These are phyloP conservation scores for Diaporthe caulivora DNA, from an alignment of 2,329 filamentous ascomycete species.

Conservation along the genomic window DNA sequence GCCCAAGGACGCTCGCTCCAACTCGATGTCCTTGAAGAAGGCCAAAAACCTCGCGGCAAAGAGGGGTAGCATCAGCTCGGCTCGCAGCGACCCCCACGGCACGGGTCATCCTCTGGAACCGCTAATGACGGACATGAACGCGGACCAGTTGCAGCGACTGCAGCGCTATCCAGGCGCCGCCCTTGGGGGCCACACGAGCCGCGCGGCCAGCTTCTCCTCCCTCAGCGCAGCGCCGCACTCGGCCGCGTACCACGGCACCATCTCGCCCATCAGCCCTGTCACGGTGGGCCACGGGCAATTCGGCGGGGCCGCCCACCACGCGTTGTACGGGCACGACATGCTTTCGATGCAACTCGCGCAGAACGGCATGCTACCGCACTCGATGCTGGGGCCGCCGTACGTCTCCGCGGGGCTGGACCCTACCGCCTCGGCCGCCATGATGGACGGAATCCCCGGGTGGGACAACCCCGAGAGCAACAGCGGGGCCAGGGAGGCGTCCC, in stretches of 20 bases:
- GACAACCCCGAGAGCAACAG: conserved; percentile 50
- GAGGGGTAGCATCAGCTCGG: conserved; percentile 47
- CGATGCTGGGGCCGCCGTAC: conserved; percentile 59
- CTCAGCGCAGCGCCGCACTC: conserved; percentile 55
- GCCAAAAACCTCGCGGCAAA: conserved; percentile 56
- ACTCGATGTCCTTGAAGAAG: conserved; percentile 43
- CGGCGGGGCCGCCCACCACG: conserved; percentile 51
- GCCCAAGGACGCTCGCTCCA: conserved; percentile 54
- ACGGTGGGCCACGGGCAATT: conserved; percentile 50
- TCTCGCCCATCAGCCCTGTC: conserved; percentile 67
- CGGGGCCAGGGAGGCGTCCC: conserved; percentile 45
- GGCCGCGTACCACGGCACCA: conserved; percentile 55
- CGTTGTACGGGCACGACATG: conserved; percentile 65
- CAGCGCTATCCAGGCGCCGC: conserved; percentile 56
- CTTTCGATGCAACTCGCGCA: conserved; percentile 66
- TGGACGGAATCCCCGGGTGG: conserved; percentile 59
- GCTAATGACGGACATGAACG: conserved; percentile 52
- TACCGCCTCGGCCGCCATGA: conserved; percentile 50
- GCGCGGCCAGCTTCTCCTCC: conserved; percentile 55
- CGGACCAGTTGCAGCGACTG: conserved; percentile 51
- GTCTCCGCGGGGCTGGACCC: conserved; percentile 60
- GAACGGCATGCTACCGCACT: conserved; percentile 71
- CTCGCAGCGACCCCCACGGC: conserved; percentile 49
- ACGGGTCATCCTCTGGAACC: conserved; percentile 50
- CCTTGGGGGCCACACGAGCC: conserved; percentile 56